A percentile compares a stretch with the other conserved stretches of the same genome.
phyloP scores from a whole-genome alignment of 2,329 filamentous ascomycete genomes.

The Colletotrichum caudatum region DNA sequence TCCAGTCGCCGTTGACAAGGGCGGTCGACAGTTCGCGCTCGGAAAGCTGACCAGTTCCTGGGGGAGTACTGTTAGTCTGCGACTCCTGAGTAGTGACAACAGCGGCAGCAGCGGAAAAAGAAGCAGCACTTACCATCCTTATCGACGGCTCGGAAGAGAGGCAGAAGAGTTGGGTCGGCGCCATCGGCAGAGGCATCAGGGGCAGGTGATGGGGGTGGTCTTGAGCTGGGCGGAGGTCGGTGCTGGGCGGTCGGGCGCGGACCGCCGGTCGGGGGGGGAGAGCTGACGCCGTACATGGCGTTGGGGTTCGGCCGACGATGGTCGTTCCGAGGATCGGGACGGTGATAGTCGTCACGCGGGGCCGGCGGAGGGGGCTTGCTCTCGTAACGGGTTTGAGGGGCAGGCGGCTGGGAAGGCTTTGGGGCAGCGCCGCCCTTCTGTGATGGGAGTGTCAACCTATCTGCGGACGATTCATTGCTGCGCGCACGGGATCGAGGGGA shows the following conservation, averaged over 20 bases:
- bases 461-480: constrained; percentile 43
- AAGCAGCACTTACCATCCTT: constrained; percentile 71
- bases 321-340: constrained; percentile 37
- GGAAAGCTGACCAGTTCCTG: constrained; percentile 83
- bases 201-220: constrained; percentile 75
- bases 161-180: constrained; percentile 80
- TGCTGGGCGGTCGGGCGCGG: constrained; percentile 58
- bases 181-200: constrained; percentile 58
- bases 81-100: background rate
- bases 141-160: constrained; percentile 91
- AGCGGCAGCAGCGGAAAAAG: background rate
- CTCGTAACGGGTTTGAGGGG: constrained; percentile 58
- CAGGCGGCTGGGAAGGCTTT: constrained; percentile 37
- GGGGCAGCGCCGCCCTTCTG: constrained; percentile 44
- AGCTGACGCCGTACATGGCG: constrained; percentile 60
- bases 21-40: constrained; percentile 89
- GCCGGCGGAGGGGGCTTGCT: constrained; percentile 60
- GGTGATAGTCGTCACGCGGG: constrained; percentile 49
- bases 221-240: constrained; percentile 67
- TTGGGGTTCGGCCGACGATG: constrained; percentile 40
- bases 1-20: constrained; percentile 96
- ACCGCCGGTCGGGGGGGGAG: constrained; percentile 62
- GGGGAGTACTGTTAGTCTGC: constrained; percentile 40
- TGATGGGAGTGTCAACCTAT: constrained; percentile 32
- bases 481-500: constrained; percentile 9